Evolutionary conservation across 1,139 yeast genomes (phyloP).

Genomic region (Hyphopichia khmerensis): DNA sequence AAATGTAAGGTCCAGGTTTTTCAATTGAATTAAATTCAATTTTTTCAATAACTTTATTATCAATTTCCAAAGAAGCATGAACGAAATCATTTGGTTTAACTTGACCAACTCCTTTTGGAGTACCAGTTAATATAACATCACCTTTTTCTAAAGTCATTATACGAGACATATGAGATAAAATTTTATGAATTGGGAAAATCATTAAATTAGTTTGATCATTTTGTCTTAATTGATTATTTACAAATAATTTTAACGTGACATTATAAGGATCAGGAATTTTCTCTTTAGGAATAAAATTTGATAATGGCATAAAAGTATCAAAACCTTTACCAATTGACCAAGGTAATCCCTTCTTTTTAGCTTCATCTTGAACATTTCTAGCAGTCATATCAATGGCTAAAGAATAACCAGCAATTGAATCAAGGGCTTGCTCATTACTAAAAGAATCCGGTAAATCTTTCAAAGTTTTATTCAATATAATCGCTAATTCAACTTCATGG

Average conservation of each 20-base stretch:
- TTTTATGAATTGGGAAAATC: constrained; percentile 84
- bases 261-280: constrained; percentile 73
- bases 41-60: constrained; percentile 53
- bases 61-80: constrained; percentile 57
- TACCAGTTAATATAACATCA: constrained; percentile 89
- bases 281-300: constrained; percentile 64
- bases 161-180: constrained; percentile 76
- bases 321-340: constrained; percentile 97
- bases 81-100: constrained; percentile 76
- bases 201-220: constrained; percentile 77
- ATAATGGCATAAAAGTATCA: constrained; percentile 89
- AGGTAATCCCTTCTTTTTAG: constrained; percentile 90
- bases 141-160: constrained; percentile 91
- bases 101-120: constrained; percentile 97
- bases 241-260: constrained; percentile 61
- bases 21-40: constrained; percentile 46
- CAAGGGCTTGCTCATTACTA: constrained; percentile 66
- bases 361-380: constrained; percentile 92
- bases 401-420: constrained; percentile 80
- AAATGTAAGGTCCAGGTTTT: constrained; percentile 81
- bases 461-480: constrained; percentile 64
- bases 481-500: constrained; percentile 90
- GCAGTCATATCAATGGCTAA: constrained; percentile 93
- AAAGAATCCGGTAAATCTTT: constrained; percentile 61
- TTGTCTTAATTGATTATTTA: constrained; percentile 74